Evolutionary conservation across 148 eudicot species (phyloP), one percentile per base, ranked within the genome.

Genomic region (Spergularia bocconei): DNA sequence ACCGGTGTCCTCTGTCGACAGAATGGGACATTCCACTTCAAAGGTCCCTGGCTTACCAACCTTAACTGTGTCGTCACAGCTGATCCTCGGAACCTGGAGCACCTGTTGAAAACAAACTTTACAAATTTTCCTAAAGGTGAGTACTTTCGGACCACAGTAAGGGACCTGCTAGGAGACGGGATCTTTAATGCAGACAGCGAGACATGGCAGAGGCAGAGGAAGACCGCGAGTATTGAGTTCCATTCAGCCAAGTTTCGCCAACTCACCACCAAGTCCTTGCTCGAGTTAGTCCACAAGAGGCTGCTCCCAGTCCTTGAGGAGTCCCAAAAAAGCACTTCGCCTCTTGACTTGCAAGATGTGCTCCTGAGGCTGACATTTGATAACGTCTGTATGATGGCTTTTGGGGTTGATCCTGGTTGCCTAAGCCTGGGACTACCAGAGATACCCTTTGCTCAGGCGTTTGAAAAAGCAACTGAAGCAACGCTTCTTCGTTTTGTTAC

Each of bases 371-470:
- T 91, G 36, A 93, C 98, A 6, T 93, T 93, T 48, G 98, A 93
- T 65, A 91, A 91, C 29, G 91, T 93, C 7, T 93, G 96, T 73
- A 89, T 88, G 88, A 88, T 93, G 17, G 98, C 96, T 14, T 93
- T 93, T 57, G 98, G 98, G 44, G 98, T 89, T 5, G 98, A 93
- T 60, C 96, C 96, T 0, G 96, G 96, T 4, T 93, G 98, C 73
- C 76, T 91, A 5, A 38, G 82, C 5, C 87, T 77, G 0, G 93
- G 91, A 17, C 78, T 85, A 15, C 96, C 93, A 0, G 85, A 86
- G 8, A 85, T 93, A 16, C 89, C 96, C 1, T 93, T 93, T 72
- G 96, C 96, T 20, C 72, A 74, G 23, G 89, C 96, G 6, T 93
- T 93, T 23, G 98, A 93, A 74, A 85, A 85, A 9, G 98, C 98